phyloP scores from a whole-genome alignment of 108 stramenopile species.

The Cyclotella atomus region DNA sequence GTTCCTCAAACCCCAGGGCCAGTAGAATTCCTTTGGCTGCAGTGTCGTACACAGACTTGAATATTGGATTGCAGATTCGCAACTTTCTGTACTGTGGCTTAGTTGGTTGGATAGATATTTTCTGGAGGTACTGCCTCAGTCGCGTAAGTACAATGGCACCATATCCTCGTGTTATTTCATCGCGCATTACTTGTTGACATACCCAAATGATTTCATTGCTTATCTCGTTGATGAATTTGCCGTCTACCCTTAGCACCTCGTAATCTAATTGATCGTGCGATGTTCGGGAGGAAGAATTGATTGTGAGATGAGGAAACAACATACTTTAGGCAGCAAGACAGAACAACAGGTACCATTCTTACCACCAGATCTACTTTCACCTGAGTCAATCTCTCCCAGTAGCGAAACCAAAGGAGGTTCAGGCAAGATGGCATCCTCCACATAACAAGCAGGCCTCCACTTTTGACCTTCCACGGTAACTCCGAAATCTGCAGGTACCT shows the following conservation, averaged over 20 bases:
- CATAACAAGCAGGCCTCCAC: slow-evolving; percentile 29
- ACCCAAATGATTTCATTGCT: slow-evolving; percentile 58
- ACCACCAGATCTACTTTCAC: not conserved
- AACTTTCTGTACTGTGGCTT: slow-evolving; percentile 67
- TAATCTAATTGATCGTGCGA: not conserved
- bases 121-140: slow-evolving; percentile 62
- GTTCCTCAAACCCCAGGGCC: slow-evolving; percentile 70
- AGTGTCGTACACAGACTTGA: slow-evolving; percentile 63
- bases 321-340: not conserved
- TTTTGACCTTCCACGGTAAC: slow-evolving; percentile 14
- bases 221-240: slow-evolving; percentile 7
- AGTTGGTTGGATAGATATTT: slow-evolving; percentile 59
- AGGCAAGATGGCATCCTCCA: slow-evolving; percentile 51
- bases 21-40: slow-evolving; percentile 58
- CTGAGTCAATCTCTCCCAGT: not conserved
- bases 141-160: slow-evolving; percentile 28
- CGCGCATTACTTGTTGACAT: slow-evolving; percentile 58
- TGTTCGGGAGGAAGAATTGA: not conserved
- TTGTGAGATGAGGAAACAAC: slow-evolving; percentile 15
- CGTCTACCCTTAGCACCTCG: too few relatives aligned
- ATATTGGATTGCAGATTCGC: slow-evolving; percentile 51
- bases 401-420: slow-evolving; percentile 26
- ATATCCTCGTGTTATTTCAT: slow-evolving; percentile 27
- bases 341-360: not conserved
- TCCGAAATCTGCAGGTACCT: slow-evolving; percentile 23